Evolutionary conservation across 768 basidiomycete genomes (phyloP).

Genomic region (Boletus rufocinnamomeus): DNA sequence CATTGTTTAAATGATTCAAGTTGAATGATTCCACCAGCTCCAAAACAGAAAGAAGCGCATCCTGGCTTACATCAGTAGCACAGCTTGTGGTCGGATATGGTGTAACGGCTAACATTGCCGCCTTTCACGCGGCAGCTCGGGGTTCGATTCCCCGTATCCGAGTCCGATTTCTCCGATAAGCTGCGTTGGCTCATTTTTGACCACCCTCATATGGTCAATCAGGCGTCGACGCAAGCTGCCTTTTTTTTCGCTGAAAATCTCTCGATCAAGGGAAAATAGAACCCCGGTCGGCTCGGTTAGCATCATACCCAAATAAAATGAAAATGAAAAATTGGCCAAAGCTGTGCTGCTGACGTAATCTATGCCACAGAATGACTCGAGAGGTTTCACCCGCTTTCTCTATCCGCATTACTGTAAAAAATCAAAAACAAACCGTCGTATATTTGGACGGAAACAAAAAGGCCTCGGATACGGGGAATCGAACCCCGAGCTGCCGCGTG

Average conservation of each 20-base stretch:
- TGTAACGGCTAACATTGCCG: conserved; percentile 71
- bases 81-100: conserved; percentile 45
- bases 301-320: not conserved
- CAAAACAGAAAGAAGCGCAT: too few species aligned
- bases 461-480: conserved; percentile 35
- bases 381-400: not conserved
- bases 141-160: conserved; percentile 20
- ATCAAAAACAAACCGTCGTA: too few species aligned
- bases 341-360: not conserved
- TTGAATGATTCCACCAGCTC: too few species aligned
- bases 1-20: too few species aligned
- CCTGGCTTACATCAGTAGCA: not conserved
- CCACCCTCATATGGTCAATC: not conserved
- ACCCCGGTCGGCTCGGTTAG: not conserved
- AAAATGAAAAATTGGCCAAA: not conserved
- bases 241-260: not conserved
- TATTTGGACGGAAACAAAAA: not conserved
- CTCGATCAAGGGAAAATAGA: not conserved
- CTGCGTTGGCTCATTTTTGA: not conserved
- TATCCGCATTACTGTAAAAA: too few species aligned
- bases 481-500: conserved; percentile 49
- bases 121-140: conserved; percentile 55
- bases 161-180: not conserved
- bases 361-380: too few species aligned
- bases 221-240: not conserved